Evolutionary conservation across 192 early-diverging fungal genomes (phyloP).

Genomic region (Kappamyces sp.): DNA sequence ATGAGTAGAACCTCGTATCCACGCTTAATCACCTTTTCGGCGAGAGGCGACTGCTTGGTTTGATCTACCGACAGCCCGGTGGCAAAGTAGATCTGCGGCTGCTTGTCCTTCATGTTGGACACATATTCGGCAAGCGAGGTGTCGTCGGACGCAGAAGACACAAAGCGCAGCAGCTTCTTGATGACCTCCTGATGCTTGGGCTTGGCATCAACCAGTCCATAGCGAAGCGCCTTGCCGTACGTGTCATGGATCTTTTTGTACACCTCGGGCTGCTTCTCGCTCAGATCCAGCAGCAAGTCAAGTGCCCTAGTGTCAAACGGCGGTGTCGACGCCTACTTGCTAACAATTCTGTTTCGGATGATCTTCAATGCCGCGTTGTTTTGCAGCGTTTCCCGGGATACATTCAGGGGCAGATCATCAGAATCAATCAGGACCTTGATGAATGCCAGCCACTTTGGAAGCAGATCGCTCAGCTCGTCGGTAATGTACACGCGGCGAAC

Average conservation of each 20-base stretch:
- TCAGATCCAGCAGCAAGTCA: conserved; percentile 73
- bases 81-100: conserved; percentile 85
- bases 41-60: conserved; percentile 79
- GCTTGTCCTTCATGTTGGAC: conserved; percentile 80
- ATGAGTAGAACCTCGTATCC: conserved; percentile 83
- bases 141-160: conserved; percentile 46
- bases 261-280: conserved; percentile 41
- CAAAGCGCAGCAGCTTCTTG: conserved; percentile 76
- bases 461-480: conserved; percentile 73
- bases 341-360: conserved; percentile 83
- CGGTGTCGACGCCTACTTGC: conserved; percentile 32
- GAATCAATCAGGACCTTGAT: conserved; percentile 91
- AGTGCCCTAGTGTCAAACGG: conserved; percentile 43
- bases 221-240: conserved; percentile 73
- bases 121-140: conserved; percentile 75
- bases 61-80: conserved; percentile 65
- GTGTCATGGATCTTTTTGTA: conserved; percentile 59
- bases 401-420: conserved; percentile 95
- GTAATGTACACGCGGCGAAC: conserved; percentile 97
- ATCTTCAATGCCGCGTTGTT: conserved; percentile 71
- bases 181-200: conserved; percentile 64
- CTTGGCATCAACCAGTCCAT: conserved; percentile 83
- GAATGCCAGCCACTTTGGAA: conserved; percentile 91
- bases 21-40: conserved; percentile 80
- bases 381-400: conserved; percentile 96